Evolutionary conservation across 202 grass and related monocot genomes (phyloP), one percentile per base, ranked within the genome.

Genomic region (Setaria italica): DNA sequence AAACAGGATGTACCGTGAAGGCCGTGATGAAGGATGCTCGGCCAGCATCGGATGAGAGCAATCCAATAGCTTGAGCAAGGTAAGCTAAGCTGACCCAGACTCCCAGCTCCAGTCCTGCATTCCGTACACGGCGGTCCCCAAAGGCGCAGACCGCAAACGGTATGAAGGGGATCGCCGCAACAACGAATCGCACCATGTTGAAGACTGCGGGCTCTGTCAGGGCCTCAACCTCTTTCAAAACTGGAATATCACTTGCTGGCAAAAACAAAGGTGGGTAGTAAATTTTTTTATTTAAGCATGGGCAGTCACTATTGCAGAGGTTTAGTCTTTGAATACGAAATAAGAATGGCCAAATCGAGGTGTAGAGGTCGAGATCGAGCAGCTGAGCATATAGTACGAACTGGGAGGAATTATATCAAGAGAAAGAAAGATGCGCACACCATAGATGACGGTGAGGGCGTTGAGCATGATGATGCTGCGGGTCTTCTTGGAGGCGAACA

Each of bases 161-260:
- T 51, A 92, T 0, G 74, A 99, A 94, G 43, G 93, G 96, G 62
- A 99, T 79, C 35, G 91, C 93, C 5, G 88, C 80, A 62, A 99
- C 34, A 42, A 78, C 80, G 76, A 99, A 99, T 3, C 96, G 93
- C 67, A 99, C 88, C 93, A 99, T 95, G 56, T 94, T 92, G 88
- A 99, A 99, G 65, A 87, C 87, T 5, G 91, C 91, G 65, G 96
- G 96, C 4, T 95, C 96, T 45, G 90, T 91, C 82, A 99, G 77
- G 11, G 88, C 90, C 83, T 99, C 96, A 7, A 94, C 96, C 84
- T 99, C 96, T 88, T 99, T 99, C 66, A 99, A 51, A 88, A 99
- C 93, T 33, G 96, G 96, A 78, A 99, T 99, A 46, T 99, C 93
- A 90, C 96, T 99, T 67, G 96, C 96, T 98, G 80, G 32, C 25